These are phyloP conservation scores for Penicillium griseofulvum DNA, from an alignment of 2,329 filamentous ascomycete species.

Conservation along the genomic window DNA sequence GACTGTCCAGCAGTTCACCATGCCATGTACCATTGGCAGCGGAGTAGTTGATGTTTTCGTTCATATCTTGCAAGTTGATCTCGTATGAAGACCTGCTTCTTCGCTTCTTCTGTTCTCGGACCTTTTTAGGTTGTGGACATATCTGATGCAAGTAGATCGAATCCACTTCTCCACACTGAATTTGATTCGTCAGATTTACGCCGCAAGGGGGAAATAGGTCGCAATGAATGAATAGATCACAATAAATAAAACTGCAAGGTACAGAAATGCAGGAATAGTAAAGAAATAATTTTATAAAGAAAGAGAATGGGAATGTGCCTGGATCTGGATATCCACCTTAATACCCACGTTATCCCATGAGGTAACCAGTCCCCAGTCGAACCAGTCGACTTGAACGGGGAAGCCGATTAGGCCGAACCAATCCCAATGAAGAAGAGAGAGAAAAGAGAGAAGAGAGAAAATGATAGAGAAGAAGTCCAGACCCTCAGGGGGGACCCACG, in stretches of 20 bases:
- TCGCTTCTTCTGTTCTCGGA: background rate
- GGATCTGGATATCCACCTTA: background rate
- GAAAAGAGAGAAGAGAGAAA: background rate
- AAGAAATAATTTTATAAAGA: background rate
- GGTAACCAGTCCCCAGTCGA: background rate
- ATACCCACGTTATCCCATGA: background rate
- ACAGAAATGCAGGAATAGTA: background rate
- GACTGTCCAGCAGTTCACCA: conserved; percentile 19
- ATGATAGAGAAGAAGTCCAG: no score
- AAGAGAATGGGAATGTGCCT: conserved; percentile 1
- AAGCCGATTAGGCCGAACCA: background rate
- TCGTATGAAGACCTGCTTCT: conserved; percentile 1
- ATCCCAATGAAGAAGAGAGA: background rate
- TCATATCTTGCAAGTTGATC: background rate
- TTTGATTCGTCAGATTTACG: conserved; percentile 6
- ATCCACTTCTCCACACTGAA: conserved; percentile 11
- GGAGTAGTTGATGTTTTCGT: conserved; percentile 5
- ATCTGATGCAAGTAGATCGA: conserved; percentile 14
- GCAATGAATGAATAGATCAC: conserved; percentile 1
- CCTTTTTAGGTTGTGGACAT: conserved; percentile 23
- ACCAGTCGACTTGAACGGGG: background rate
- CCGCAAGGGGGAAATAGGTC: conserved; percentile 3
- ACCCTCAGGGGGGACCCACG: background rate
- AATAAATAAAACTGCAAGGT: conserved; percentile 6
- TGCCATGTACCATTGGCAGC: conserved; percentile 13